Evolutionary conservation across 1,139 yeast genomes (phyloP), one percentile per base, ranked within the genome.

Genomic region (Candida labiduridarum): DNA sequence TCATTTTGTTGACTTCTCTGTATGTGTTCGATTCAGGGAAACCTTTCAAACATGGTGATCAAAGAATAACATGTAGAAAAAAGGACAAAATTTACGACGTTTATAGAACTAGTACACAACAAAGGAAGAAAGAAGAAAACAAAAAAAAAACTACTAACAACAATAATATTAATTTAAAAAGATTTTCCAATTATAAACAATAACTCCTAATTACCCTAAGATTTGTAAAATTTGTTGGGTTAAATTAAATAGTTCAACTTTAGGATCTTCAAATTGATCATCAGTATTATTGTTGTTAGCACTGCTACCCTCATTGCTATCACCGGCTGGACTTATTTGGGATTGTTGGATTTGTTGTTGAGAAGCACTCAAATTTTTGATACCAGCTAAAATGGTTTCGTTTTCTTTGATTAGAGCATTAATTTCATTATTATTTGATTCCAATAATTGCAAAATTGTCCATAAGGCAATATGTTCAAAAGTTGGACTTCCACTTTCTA

Each of bases 381-480:
- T 84, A 5, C 84, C 83, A 30, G 76, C 70, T 48, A 83, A 75
- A 16, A 84, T 79, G n/a, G 82, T 73, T 55, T 75, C 79, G 62
- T 84, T 82, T 49, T 74, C 82, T 63, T 85, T 85, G 45, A 87
- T 83, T 60, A 83, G 74, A 9, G 79, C 73, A 54, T 83, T 82
- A 49, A 94, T 82, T 52, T 87, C 87, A 47, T 72, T 71, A 64
- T 91, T 89, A 62, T 88, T 90, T 50, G 96, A 85, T 71, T 94
- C 99, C 56, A 95, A 79, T 56, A 94, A 79, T 72, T 94, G 99
- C 60, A 92, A 78, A 58, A 92, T 88, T 47, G 97, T 92, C 99
- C 99, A 94, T 54, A 92, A 82, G 1, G 99, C 97, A 69, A 94
- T 94, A 67, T 94, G 99, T 71, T 94, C 98, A 69, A 94, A 95